phyloP scores from a whole-genome alignment of 768 basidiomycete genomes.

The Pisolithus tinctorius region DNA sequence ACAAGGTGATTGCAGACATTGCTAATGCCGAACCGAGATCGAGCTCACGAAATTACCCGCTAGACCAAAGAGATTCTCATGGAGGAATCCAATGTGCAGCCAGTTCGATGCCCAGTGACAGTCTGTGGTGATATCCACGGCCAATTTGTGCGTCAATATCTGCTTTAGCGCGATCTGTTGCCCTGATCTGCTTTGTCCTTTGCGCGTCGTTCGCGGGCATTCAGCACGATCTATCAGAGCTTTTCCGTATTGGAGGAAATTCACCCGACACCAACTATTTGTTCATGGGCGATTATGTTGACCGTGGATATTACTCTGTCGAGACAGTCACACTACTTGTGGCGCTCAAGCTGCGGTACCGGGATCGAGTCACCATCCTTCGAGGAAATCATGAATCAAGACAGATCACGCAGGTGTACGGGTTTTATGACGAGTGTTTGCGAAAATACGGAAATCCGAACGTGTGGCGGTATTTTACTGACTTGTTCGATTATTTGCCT shows the following conservation, averaged over 20 bases:
- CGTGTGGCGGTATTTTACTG: conserved; percentile 99
- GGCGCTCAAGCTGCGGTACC: conserved; percentile 94
- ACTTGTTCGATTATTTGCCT: conserved; percentile 96
- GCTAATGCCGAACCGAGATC: conserved; percentile 10
- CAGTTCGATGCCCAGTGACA: conserved; percentile 96
- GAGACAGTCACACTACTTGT: conserved; percentile 98
- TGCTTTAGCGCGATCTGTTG: conserved; percentile 9
- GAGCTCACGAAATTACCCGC: conserved; percentile 10
- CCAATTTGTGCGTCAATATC: conserved; percentile 81
- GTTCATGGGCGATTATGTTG: conserved; percentile 99
- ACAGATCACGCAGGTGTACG: conserved; percentile 99
- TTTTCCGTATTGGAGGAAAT: conserved; percentile 97
- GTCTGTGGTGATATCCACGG: conserved; percentile 99
- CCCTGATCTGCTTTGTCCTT: conserved; percentile 18
- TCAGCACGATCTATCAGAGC: conserved; percentile 98
- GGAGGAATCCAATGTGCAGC: conserved; percentile 99
- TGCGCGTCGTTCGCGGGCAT: conserved; percentile 9
- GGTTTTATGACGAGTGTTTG: conserved; percentile 99
- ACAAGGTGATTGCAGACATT: conserved; percentile 69
- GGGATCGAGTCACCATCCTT: conserved; percentile 95
- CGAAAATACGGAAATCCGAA: conserved; percentile 99
- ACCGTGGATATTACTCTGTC: conserved; percentile 98
- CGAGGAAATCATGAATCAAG: conserved; percentile 98
- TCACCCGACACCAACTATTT: conserved; percentile 99
- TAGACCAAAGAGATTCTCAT: conserved; percentile 97